Conservation (phyloP, 768 basidiomycete genomes). For the Termitomyces sp. region DNA sequence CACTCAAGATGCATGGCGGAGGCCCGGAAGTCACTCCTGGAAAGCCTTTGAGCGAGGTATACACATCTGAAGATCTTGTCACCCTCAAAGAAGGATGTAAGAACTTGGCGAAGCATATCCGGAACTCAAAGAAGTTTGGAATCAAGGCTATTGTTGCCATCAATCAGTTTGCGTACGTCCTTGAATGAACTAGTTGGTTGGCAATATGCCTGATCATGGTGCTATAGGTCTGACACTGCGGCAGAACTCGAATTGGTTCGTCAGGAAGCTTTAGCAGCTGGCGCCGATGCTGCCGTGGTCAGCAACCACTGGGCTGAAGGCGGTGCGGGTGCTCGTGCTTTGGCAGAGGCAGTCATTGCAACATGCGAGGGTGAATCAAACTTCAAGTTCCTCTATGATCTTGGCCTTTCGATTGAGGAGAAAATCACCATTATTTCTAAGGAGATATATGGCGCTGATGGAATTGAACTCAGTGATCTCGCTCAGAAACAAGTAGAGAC, state of each 20-base stretch:
- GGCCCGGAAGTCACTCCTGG: conserved; percentile 96
- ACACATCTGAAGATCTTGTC: conserved; percentile 89
- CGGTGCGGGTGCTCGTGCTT: conserved; percentile 82
- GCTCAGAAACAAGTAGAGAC: conserved; percentile 85
- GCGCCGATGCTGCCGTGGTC: conserved; percentile 92
- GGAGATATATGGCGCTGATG: conserved; percentile 93
- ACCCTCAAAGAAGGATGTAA: conserved; percentile 88
- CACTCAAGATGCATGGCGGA: conserved; percentile 99
- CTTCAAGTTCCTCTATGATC: conserved; percentile 94
- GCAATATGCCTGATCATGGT: conserved; percentile 1
- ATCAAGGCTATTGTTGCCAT: conserved; percentile 95
- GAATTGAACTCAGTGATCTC: conserved; percentile 80
- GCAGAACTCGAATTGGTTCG: conserved; percentile 88
- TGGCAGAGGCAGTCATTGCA: conserved; percentile 89
- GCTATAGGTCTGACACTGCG: conserved; percentile 73
- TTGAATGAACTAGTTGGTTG: not conserved
- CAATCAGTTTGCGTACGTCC: conserved; percentile 88
- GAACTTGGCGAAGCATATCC: conserved; percentile 90
- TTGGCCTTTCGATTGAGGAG: conserved; percentile 75
- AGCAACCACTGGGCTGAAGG: conserved; percentile 98
- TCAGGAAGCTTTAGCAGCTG: conserved; percentile 73
- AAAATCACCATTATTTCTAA: conserved; percentile 87
- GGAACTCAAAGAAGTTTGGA: conserved; percentile 94
- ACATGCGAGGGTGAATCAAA: conserved; percentile 78
- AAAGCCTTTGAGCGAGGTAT: conserved; percentile 89